Percentiles rank a stretch among this genome's conserved stretches.
Conservation (phyloP, 1,284 basidiomycete genomes). For the Trichosporon sp. region DNA sequence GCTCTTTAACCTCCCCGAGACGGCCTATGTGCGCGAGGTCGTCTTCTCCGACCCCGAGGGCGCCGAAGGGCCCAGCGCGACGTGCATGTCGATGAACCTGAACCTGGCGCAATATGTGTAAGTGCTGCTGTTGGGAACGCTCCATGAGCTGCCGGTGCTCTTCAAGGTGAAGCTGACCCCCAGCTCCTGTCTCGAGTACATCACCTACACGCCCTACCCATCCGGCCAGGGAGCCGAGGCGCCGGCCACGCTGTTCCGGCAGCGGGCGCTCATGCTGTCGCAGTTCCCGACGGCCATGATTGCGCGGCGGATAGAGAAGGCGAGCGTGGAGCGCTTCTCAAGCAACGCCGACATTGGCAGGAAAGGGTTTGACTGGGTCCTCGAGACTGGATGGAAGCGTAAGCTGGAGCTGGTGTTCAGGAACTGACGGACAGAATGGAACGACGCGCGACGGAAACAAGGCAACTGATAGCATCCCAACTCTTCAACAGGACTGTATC, state of each 20-base stretch:
- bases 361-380: constrained; percentile 80
- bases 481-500: not conserved
- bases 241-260: constrained; percentile 43
- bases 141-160: not conserved
- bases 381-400: constrained; percentile 48
- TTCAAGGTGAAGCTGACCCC: constrained; percentile 7
- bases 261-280: constrained; percentile 49
- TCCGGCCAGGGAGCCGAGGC: constrained; percentile 23
- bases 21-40: constrained; percentile 91
- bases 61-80: constrained; percentile 63
- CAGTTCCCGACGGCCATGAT: constrained; percentile 74
- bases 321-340: constrained; percentile 80
- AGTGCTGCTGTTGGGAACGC: not conserved
- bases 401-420: not conserved
- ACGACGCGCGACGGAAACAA: not conserved
- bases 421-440: not conserved
- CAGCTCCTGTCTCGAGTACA: constrained; percentile 69
- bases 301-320: constrained; percentile 77
- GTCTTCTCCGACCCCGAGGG: constrained; percentile 77
- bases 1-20: constrained; percentile 62
- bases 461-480: not conserved
- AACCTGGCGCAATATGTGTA: constrained; percentile 71
- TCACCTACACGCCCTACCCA: constrained; percentile 74
- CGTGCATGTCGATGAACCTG: constrained; percentile 86
- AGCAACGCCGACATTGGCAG: constrained; percentile 84